Percentiles rank a stretch among this genome's conserved stretches.
These are phyloP conservation scores for Candida broadrunensis DNA, from an alignment of 805 yeast genomes.

Conservation along the genomic window DNA sequence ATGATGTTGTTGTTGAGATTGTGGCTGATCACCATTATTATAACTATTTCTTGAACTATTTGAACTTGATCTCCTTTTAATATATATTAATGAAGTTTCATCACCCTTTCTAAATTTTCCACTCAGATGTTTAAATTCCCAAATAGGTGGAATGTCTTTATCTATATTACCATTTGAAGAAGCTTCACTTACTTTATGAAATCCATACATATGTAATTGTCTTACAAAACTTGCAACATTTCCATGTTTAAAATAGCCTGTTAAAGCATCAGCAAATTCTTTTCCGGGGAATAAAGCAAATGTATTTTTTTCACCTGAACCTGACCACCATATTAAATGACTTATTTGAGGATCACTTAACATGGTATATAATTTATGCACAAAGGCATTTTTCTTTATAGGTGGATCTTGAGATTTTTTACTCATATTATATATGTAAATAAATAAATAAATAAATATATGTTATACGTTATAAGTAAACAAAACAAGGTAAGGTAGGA, in stretches of 20 bases:
- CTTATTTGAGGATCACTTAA: slow-evolving; percentile 29
- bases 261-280: slow-evolving; percentile 58
- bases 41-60: slow-evolving; percentile 14
- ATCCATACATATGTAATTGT: slow-evolving; percentile 94
- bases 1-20: slow-evolving; percentile 2
- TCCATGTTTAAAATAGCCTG: slow-evolving; percentile 88
- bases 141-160: slow-evolving; percentile 32
- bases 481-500: too few relatives aligned
- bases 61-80: slow-evolving; percentile 47
- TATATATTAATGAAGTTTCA: slow-evolving; percentile 41
- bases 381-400: slow-evolving; percentile 57
- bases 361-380: slow-evolving; percentile 44
- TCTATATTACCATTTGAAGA: slow-evolving; percentile 4
- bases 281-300: slow-evolving; percentile 65
- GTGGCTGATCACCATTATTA: slow-evolving; percentile 3
- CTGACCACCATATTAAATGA: slow-evolving; percentile 43
- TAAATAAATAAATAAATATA: too few relatives aligned
- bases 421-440: too few relatives aligned
- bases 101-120: slow-evolving; percentile 51
- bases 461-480: too few relatives aligned
- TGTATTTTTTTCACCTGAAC: slow-evolving; percentile 46
- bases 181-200: slow-evolving; percentile 72
- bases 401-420: slow-evolving; percentile 23
- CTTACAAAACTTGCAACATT: slow-evolving; percentile 91
- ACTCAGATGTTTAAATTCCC: slow-evolving; percentile 56